Percentiles rank a stretch among this genome's conserved stretches.
Conservation (phyloP, 192 early-diverging fungal species). For the Backusella tuberculispora region DNA sequence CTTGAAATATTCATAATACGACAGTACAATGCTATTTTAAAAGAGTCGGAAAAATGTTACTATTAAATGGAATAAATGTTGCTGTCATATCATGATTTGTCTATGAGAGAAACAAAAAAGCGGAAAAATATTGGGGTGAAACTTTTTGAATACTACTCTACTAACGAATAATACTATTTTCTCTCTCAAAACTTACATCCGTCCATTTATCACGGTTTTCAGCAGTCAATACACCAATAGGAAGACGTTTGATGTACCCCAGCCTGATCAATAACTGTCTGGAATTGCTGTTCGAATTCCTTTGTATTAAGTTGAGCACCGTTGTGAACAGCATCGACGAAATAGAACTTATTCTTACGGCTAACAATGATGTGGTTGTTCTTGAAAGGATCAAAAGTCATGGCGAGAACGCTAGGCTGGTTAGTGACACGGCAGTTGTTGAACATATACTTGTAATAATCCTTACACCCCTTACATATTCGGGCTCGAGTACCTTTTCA, state of each 20-base stretch:
- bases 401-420: too few species aligned
- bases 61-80: slow-evolving; percentile 14
- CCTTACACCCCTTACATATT: too few species aligned
- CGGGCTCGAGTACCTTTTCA: slow-evolving; percentile 77
- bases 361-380: slow-evolving; percentile 88
- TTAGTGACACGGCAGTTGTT: too few species aligned
- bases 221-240: slow-evolving; percentile 87
- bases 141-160: too few species aligned
- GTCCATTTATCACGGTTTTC: slow-evolving; percentile 95
- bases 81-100: too few species aligned
- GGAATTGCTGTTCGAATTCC: slow-evolving; percentile 82
- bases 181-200: slow-evolving; percentile 52
- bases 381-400: too few species aligned
- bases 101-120: too few species aligned
- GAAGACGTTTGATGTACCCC: slow-evolving; percentile 65
- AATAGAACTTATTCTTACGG: slow-evolving; percentile 91
- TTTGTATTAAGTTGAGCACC: slow-evolving; percentile 81
- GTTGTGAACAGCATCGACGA: slow-evolving; percentile 71
- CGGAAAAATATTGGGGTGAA: too few species aligned
- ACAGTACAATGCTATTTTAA: too few species aligned
- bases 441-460: too few species aligned
- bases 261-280: slow-evolving; percentile 68
- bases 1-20: too few species aligned
- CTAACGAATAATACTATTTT: background rate
- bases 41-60: too few species aligned